Base-by-base conservation (phyloP, 345 rosid species). In the Eutrema yunnanense region DNA sequence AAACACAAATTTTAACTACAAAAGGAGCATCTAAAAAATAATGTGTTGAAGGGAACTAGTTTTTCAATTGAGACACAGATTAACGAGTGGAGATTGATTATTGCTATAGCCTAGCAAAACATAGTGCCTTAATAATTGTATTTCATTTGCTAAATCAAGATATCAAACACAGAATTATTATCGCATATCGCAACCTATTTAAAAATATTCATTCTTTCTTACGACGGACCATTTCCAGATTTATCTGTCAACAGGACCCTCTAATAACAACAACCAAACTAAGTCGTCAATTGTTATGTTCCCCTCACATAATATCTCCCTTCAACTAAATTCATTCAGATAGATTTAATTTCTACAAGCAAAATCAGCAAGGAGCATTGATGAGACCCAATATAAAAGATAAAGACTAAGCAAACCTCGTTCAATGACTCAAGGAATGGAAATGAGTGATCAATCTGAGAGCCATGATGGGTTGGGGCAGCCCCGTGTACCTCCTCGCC, bases 361-460 rank as follows among this genome's bases (percentile, higher is more conserved):
- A 29, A 66, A 8, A 22, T 49, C 71, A 66, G 46, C 19, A 66
- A 60, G 19, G 71, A 34, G 14, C 50, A 64, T 10, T 8, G 9
- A 36, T 22, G 49, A 43, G 53, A 8, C 41, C 34, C 16, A 19
- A 37, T 41, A 42, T 47, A 6, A 70, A 59, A 58, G 67, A 22
- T 30, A 56, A 62, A 64, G 54, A 71, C 56, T 22, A 57, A 41
- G 61, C 62, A 49, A 58, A 88, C 98, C 98, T 92, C 98, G 73
- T 92, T 92, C 70, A 92, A 68, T 34, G 98, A 92, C 85, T 92
- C 98, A 16, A 92, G 79, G 75, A 92, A 92, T 69, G 98, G 98
- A 72, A 92, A 90, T 3, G 98, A 92, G 81, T 88, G 90, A 82
- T 78, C 81, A 52, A 78, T 78, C 57, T 78, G 81, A 67, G 98